A percentile compares a stretch with the other conserved stretches of the same genome.
Conservation (phyloP, 352 stramenopile species). For the Saprolegnia parasitica region DNA sequence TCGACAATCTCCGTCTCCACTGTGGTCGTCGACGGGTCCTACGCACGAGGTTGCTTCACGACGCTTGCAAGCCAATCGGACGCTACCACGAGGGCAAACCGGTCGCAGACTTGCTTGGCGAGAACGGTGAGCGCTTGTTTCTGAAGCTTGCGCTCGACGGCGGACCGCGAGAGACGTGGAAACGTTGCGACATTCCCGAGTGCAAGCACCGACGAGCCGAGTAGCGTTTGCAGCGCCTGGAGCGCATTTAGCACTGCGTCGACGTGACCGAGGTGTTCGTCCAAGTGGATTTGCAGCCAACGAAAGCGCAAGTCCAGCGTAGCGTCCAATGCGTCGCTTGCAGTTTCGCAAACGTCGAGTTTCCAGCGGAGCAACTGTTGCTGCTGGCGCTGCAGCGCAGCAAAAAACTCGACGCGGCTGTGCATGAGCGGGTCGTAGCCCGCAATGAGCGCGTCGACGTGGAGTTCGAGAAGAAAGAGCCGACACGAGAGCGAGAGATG, state of each 20-base stretch:
- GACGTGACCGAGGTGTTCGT: conserved; percentile 3
- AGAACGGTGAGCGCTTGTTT: background rate
- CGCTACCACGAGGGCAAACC: background rate
- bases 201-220: background rate
- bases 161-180: background rate
- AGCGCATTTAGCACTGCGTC: background rate
- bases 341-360: background rate
- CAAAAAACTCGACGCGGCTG: background rate
- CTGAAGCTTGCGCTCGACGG: conserved; percentile 1
- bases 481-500: background rate
- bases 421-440: conserved; percentile 17
- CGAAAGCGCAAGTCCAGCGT: conserved; percentile 1
- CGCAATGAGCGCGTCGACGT: conserved; percentile 20
- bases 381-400: background rate
- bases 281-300: conserved; percentile 23
- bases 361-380: background rate
- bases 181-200: conserved; percentile 19
- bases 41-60: background rate
- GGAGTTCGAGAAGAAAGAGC: conserved; percentile 21
- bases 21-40: background rate
- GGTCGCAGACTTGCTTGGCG: background rate
- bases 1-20: conserved; percentile 11
- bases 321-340: background rate
- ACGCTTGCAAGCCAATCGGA: background rate
- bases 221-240: background rate